Base-by-base conservation (phyloP, 306 rosid species). In the Aeschynomene evenia region DNA sequence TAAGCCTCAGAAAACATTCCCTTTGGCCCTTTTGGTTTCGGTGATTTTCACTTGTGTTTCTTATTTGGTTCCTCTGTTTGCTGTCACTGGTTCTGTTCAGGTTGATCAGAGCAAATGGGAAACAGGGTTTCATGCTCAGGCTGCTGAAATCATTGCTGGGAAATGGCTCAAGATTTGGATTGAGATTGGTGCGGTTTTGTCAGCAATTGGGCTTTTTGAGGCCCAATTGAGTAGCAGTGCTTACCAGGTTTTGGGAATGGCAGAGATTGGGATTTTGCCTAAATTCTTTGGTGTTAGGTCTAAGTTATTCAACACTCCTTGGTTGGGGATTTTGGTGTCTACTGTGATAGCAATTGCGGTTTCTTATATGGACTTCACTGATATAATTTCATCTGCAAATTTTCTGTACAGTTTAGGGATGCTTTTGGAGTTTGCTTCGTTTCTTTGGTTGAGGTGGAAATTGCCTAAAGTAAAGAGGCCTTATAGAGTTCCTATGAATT, bases 181-280 rank as follows among this genome's bases (percentile, higher is more conserved):
- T 11, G 82, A 87, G 57, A 0, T 83, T 2, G 96, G 96, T 0
- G 88, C 92, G 0, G 86, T 84, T 7, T 34, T 89, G 8, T 85
- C 92, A 0, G 71, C 79, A 8, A 79, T 79, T 56, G 96, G 96
- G 1, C 79, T 86, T 1, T 87, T 71, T 22, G 90, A 89, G 64
- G 91, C 96, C 7, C 88, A 85, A 15, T 45, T 89, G 45, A 87
- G 92, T 55, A 89, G 84, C 15, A 77, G 88, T 62, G 86, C 96
- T 4, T 83, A 72, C 23, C 96, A 89, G 48, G 42, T 85, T n/a
- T 26, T 66, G 29, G 96, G 92, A 9, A 89, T 89, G 96, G 87
- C 87, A 0, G 92, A 85, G 7, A 64, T 86, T 5, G 92, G 96
- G 4, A 61, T 82, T 19, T 21, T 89, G 2, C 96, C 92, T 0